Evolutionary conservation across 768 basidiomycete genomes (phyloP), one percentile per base, ranked within the genome.

Genomic region (Kwoniella pini): DNA sequence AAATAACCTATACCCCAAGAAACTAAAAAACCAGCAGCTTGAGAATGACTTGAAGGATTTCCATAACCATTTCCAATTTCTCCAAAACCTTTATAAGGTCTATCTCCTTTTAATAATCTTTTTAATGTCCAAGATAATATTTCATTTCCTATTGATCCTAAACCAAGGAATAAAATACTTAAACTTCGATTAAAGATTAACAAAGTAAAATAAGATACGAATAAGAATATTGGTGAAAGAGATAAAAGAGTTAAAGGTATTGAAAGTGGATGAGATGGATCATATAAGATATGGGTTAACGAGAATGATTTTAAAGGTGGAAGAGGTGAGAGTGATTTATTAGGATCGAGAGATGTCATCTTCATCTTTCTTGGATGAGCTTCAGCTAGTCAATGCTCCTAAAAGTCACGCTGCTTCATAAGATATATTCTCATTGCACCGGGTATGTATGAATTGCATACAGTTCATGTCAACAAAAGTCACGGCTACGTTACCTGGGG

Each of bases 31-130:
- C 70, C 72, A 9, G 70, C 70, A 11, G 71, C 71, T 48, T 77
- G 76, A 4, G 72, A 61, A 66, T 77, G 76, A 66, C 72, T 74
- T 55, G 72, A 74, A 4, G 76, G 76, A 74, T 74, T 76, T 12
- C 76, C 76, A 57, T 71, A 77, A 12, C 76, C 76, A 19, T 69
- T 65, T 3, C 74, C 74, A 2, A 77, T 58, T 26, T 71, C 60
- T 11, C 67, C 70, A 26, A 46, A 33, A 5, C 70, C 72, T 9
- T 62, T 55, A 28, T 64, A 71, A 7, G 76, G 76, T 54, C 76
- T 52, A 11, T 72, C 69, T 1, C 64, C 71, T 46, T 65, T 72
- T 57, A 52, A 63, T 13, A 62, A 0, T 45, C 67, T 39, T 52
- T 77, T 77, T 53, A 77, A 45, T 1, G 64, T 45, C 44, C 64